phyloP scores from a whole-genome alignment of 352 stramenopile species.

The Phytophthora pini region DNA sequence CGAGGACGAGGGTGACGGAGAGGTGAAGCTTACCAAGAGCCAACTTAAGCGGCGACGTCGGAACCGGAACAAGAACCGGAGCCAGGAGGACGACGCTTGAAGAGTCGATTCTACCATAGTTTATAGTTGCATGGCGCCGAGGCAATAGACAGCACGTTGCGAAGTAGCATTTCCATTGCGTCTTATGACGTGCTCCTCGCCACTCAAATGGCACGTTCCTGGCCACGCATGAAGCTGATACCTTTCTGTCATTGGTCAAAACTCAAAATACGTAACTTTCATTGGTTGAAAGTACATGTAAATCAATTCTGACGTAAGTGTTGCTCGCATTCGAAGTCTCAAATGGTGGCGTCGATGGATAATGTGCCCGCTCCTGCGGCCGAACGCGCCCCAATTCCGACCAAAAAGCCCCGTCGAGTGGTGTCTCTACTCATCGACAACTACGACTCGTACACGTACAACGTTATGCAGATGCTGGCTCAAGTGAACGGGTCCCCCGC shows the following conservation, averaged over 20 bases:
- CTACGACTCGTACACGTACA: conserved; percentile 99
- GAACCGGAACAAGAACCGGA: conserved; percentile 42
- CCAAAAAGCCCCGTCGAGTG: conserved; percentile 43
- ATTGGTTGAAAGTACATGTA: conserved; percentile 32
- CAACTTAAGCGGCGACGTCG: conserved; percentile 52
- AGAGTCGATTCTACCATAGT: conserved; percentile 23
- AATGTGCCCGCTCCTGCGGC: conserved; percentile 8
- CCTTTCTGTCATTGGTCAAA: conserved; percentile 18
- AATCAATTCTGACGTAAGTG: conserved; percentile 20
- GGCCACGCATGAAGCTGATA: conserved; percentile 16
- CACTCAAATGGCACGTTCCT: conserved; percentile 46
- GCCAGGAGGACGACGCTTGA: conserved; percentile 23
- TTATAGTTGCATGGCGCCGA: conserved; percentile 8
- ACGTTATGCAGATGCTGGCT: conserved; percentile 95
- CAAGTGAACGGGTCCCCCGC: conserved; percentile 81
- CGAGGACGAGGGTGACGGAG: conserved; percentile 25
- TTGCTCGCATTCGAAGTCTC: neutral
- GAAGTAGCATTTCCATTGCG: neutral
- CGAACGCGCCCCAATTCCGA: neutral
- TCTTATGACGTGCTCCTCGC: conserved; percentile 14
- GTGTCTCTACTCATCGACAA: conserved; percentile 96
- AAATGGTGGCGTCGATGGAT: conserved; percentile 47
- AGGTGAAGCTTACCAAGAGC: conserved; percentile 42
- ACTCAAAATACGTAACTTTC: neutral
- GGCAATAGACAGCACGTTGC: too few relatives aligned